Base-by-base conservation (phyloP, 1,284 basidiomycete genomes). In the Pseudozyma tsukubaensis region DNA sequence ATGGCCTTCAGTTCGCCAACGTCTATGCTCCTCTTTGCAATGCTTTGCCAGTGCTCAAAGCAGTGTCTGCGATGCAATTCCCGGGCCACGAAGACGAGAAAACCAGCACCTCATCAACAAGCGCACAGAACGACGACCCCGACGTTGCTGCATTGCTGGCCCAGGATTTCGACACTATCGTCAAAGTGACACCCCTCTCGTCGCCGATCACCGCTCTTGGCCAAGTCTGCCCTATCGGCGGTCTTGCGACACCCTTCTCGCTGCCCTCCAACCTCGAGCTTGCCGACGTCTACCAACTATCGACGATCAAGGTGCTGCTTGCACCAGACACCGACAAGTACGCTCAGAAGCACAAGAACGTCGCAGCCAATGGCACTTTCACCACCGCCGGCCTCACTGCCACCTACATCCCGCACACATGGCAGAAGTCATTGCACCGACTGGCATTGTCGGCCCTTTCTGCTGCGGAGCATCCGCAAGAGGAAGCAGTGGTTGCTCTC, bases 401-500 rank as follows among this genome's bases (percentile, higher is more conserved):
- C 50, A 62, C 57, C n/a, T 72, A 72, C 48, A 61, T 64, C 13
- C 70, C 70, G 6, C 70, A 72, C 54, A 52, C 48, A 13, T 72
- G 70, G 70, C 70, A 72, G 43, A 36, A 16, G 4, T 37, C 60
- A 19, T 53, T 72, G n/a, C 36, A 60, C 16, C 52, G 16, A 12
- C 57, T 72, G 9, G 32, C 70, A 0, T 9, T 43, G 5, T 51
- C 70, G 2, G 64, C 59, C 2, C 11, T 59, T 24, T 60, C 60
- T 10, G 64, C 65, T 39, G 64, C 70, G 1, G 51, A 40, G 36
- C 57, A 74, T 37, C 62, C 62, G 8, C 67, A 70, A 19, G 72
- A 75, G 19, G 59, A 68, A 34, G 50, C 72, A 0, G 55, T 71
- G 14, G 78, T 87, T 0, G 85, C 85, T 68, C 81, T 97, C 1